Conservation (phyloP, 2,329 filamentous ascomycete species). For the Neocucurbitaria cava region DNA sequence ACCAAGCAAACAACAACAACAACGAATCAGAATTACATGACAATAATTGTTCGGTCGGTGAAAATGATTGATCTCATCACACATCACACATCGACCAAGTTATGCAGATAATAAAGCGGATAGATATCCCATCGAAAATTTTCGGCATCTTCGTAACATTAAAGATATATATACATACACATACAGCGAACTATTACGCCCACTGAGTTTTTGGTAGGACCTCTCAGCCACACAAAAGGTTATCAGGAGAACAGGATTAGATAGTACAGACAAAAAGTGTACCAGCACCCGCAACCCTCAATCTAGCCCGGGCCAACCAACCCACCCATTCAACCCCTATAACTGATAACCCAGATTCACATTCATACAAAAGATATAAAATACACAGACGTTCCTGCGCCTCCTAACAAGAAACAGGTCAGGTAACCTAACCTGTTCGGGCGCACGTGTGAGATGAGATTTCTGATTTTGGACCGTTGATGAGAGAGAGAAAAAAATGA, state of each 20-base stretch:
- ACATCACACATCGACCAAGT: no score
- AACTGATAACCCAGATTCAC: no score
- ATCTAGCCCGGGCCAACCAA: slow-evolving; percentile 21
- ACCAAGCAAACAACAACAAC: no score
- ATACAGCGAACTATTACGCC: slow-evolving; percentile 20
- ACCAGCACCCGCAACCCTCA: slow-evolving; percentile 31
- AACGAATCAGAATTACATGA: no score
- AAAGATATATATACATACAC: slow-evolving; percentile 29
- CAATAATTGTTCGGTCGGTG: no score
- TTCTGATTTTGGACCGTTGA: slow-evolving; percentile 28
- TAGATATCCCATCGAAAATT: not conserved
- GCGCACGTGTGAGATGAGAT: slow-evolving; percentile 37
- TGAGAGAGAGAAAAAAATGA: slow-evolving; percentile 3
- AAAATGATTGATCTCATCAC: no score
- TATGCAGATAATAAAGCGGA: no score
- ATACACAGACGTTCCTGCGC: slow-evolving; percentile 42
- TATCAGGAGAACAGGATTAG: no score
- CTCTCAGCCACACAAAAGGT: not conserved
- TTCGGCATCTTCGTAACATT: slow-evolving; percentile 17
- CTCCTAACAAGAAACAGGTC: no score
- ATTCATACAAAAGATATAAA: slow-evolving; percentile 36
- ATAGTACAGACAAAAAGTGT: slow-evolving; percentile 30
- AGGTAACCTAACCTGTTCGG: no score
- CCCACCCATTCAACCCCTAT: slow-evolving; percentile 18
- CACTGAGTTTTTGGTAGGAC: slow-evolving; percentile 6